These are phyloP conservation scores for Cercospora berteroae DNA, from an alignment of 2,329 filamentous ascomycete species.

Conservation along the genomic window DNA sequence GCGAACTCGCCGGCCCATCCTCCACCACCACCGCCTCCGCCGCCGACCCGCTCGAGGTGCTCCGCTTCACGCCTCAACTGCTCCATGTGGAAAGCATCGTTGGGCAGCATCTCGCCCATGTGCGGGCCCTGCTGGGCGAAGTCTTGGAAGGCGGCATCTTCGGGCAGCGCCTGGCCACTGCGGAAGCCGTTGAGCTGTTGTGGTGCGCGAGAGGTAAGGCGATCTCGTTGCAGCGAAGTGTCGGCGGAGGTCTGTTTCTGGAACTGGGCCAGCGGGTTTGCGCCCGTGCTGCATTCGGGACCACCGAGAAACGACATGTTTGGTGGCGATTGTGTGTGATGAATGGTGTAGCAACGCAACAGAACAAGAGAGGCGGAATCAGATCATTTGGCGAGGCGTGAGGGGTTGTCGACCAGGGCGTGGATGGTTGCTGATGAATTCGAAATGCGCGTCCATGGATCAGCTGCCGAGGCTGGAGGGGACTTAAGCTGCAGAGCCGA, in stretches of 20 bases:
- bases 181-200: conserved; percentile 36
- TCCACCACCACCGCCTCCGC: conserved; percentile 27
- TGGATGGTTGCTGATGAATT: conserved; percentile 1
- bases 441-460: background rate
- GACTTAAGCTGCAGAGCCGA: background rate
- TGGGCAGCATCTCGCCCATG: conserved; percentile 53
- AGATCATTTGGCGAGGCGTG: background rate
- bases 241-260: conserved; percentile 97
- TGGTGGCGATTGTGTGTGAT: background rate
- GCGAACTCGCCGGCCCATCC: conserved; percentile 38
- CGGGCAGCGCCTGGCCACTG: conserved; percentile 29
- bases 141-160: conserved; percentile 48
- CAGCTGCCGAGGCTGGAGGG: background rate
- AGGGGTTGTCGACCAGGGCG: conserved; percentile 1
- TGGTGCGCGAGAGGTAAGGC: conserved; percentile 51
- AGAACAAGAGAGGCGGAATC: background rate
- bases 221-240: conserved; percentile 88
- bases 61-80: conserved; percentile 64
- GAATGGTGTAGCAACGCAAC: background rate
- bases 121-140: conserved; percentile 78
- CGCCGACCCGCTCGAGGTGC: conserved; percentile 38
- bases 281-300: conserved; percentile 92
- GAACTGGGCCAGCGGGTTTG: conserved; percentile 95
- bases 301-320: conserved; percentile 92
- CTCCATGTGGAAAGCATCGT: conserved; percentile 64